Percentiles rank a stretch among this genome's conserved stretches.
Conservation (phyloP, 2,329 filamentous ascomycete species). For the Aspergillus felis region DNA sequence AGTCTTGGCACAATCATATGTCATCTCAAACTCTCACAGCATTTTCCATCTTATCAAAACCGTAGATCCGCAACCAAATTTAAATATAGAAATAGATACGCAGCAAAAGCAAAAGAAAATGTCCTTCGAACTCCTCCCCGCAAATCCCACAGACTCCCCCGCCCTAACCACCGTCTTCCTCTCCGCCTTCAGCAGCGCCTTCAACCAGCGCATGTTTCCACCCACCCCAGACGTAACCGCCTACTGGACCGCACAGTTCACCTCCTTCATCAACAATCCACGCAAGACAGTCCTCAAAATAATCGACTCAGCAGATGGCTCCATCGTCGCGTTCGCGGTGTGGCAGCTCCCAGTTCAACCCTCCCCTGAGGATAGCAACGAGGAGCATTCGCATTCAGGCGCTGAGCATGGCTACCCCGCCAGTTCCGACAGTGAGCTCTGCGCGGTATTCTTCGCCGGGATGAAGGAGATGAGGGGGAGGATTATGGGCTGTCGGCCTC, state of each 20-base stretch:
- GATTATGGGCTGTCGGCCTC: constrained; percentile 16
- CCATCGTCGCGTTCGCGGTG: constrained; percentile 20
- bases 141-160: constrained; percentile 14
- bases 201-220: constrained; percentile 23
- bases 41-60: not conserved
- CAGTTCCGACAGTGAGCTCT: constrained; percentile 16
- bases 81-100: not conserved
- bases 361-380: not conserved
- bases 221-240: constrained; percentile 17
- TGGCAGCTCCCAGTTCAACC: constrained; percentile 18
- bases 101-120: constrained; percentile 6
- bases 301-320: constrained; percentile 5
- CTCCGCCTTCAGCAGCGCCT: constrained; percentile 18
- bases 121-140: constrained; percentile 13
- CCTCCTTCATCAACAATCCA: not conserved
- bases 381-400: not conserved
- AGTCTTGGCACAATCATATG: not conserved
- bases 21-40: not conserved
- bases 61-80: not conserved
- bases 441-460: constrained; percentile 16
- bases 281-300: constrained; percentile 15
- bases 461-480: constrained; percentile 13
- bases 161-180: constrained; percentile 18
- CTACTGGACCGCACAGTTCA: constrained; percentile 14
- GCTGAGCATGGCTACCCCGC: constrained; percentile 11